Evolutionary conservation across 2,329 filamentous ascomycete species (phyloP), one percentile per base, ranked within the genome.

Genomic region (Fonsecaea pedrosoi): DNA sequence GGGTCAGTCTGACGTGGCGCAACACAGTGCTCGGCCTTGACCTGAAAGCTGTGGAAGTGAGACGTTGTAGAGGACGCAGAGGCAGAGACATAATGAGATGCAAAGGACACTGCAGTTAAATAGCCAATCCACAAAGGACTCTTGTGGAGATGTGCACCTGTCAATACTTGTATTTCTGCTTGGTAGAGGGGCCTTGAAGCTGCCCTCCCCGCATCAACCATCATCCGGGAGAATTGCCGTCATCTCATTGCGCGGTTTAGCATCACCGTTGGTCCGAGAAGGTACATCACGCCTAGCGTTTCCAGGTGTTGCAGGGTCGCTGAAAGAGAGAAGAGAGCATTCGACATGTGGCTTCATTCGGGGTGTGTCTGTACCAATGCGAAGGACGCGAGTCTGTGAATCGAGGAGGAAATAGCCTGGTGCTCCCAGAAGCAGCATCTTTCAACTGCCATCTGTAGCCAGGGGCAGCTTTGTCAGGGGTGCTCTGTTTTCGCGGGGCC

Each of bases 141-240:
- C 56, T 62, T 54, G 59, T 67, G 68, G 68, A 70, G 65, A 67
- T 60, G 50, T 67, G 62, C 61, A 62, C 64, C 37, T 25, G 56
- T 60, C 55, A 63, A 40, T 60, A 61, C 61, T 67, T 67, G 62
- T 65, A 60, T 65, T 48, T 53, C 34, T 30, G 38, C 54, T 38
- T 64, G 54, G 54, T 65, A 65, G 65, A 69, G 65, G 65, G 57
- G 67, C 40, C 18, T 42, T 32, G 13, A 56, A 58, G 38, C 10
- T 35, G 54, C 32, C 59, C 61, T 60, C 65, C 65, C 68, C 65
- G 68, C 68, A 68, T 65, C 42, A 61, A 34, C 61, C 42, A 34
- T 48, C 30, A 54, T 61, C 50, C 18, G 50, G 50, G 50, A 38
- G 9, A 55, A 35, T 55, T 37, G 54, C 54, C 64, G 55, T 68